Base-by-base conservation (phyloP, 148 eudicot species). In the Vaccinium vitisidaea region DNA sequence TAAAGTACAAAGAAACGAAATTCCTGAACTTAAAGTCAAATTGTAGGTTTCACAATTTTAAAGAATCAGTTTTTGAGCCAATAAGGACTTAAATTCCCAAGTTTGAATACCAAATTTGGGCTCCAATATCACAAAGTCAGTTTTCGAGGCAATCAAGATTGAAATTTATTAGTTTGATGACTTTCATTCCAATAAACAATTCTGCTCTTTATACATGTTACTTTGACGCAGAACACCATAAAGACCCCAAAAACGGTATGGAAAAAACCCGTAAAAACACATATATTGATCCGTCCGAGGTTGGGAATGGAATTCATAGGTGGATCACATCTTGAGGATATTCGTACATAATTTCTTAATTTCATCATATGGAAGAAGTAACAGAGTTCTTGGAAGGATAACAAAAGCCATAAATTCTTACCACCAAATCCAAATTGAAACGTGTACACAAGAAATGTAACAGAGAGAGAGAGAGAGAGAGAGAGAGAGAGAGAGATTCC, bases 401-500 rank as follows among this genome's bases (percentile, higher is more conserved):
- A 12, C 55, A 78, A 78, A 78, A 53, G 43, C 46, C 63, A n/a
- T 78, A 53, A 78, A 15, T 53, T 1, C 8, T 78, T 1, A 75
- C 27, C n/a, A 75, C 19, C 14, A 16, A 48, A 53, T 32, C 39
- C 48, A 54, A 30, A 79, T 32, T 55, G 30, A 27, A 27, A 27
- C 63, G 54, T 25, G 81, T 13, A 30, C 54, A 27, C 21, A 12
- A 2, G n/a, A 53, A 27, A 27, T 25, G 13, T 78, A 53, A 27
- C 18, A 27, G 19, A 27, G 46, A 83, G 71, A 73, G 39, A 36
- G 55, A 52, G n/a, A n/a, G n/a, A n/a, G n/a, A n/a, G n/a, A n/a
- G n/a, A n/a, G n/a, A n/a, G n/a, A n/a, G n/a, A n/a, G n/a, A n/a
- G 61, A 78, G 77, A 69, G 84, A 83, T 27, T 75, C 56, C 85